phyloP scores from a whole-genome alignment of 2,329 filamentous ascomycete species.

The Leptographium galeiforme region DNA sequence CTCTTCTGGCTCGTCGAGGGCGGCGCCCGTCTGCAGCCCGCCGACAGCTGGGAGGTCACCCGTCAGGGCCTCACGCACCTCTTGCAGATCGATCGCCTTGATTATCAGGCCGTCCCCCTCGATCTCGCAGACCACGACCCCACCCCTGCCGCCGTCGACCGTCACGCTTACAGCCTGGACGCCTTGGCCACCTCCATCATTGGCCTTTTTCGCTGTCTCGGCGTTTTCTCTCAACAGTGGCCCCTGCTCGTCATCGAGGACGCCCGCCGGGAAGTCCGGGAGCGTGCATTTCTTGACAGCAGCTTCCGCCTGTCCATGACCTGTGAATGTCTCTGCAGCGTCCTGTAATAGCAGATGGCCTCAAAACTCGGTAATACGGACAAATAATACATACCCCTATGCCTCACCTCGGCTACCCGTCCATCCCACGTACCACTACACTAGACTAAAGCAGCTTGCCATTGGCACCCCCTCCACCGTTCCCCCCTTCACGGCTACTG shows the following conservation, averaged over 20 bases:
- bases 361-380: too few species aligned
- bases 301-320: neutral
- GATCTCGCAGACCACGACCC: neutral
- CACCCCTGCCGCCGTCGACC: neutral
- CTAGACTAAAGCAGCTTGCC: too few species aligned
- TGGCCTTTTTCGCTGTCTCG: slow-evolving; percentile 5
- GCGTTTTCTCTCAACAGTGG: slow-evolving; percentile 8
- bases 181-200: slow-evolving; percentile 3
- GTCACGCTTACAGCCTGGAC: neutral
- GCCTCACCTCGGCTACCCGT: too few species aligned
- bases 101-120: neutral
- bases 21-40: slow-evolving; percentile 10
- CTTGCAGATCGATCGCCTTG: neutral
- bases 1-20: slow-evolving; percentile 18
- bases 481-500: too few species aligned
- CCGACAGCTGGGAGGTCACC: slow-evolving; percentile 18
- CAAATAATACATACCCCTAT: too few species aligned
- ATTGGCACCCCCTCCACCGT: too few species aligned
- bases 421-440: too few species aligned
- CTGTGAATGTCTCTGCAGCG: neutral
- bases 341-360: neutral
- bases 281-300: neutral
- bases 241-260: neutral
- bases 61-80: slow-evolving; percentile 4
- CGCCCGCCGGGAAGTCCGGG: neutral